Conservation (phyloP, 177 flowering plant species). For the Vitis hybrid region DNA sequence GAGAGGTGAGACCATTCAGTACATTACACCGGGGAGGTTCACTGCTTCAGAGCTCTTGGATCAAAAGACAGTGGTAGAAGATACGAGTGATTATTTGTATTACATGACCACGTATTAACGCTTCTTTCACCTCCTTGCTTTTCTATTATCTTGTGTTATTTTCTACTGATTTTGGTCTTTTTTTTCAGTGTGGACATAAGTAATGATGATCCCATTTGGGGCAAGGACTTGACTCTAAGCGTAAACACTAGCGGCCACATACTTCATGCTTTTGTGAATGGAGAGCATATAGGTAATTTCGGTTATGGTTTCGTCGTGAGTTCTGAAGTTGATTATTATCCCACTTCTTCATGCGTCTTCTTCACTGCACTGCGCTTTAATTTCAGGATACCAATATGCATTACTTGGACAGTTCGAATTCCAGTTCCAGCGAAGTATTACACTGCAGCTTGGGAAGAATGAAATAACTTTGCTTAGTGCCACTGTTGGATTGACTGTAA, state of each 20-base stretch:
- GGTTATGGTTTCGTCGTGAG: too few relatives aligned
- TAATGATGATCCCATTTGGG: slow-evolving; percentile 11
- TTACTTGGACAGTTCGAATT: slow-evolving; percentile 4
- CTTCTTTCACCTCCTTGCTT: neutral
- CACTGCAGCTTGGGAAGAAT: slow-evolving; percentile 20
- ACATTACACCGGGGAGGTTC: neutral
- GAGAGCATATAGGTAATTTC: slow-evolving; percentile 24
- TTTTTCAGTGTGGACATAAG: slow-evolving; percentile 14
- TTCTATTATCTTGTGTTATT: neutral
- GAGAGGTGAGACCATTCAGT: slow-evolving; percentile 15
- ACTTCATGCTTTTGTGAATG: slow-evolving; percentile 35
- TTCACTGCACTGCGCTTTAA: neutral
- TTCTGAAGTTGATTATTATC: too few relatives aligned
- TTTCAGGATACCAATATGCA: slow-evolving; percentile 19
- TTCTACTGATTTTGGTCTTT: neutral
- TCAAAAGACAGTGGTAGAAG: slow-evolving; percentile 28
- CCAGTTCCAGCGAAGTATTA: slow-evolving; percentile 1
- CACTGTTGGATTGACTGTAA: slow-evolving; percentile 29
- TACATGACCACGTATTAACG: slow-evolving; percentile 33
- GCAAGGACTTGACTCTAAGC: slow-evolving; percentile 1
- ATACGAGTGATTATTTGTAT: slow-evolving; percentile 42
- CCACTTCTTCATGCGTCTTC: too few relatives aligned
- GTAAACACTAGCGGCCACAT: slow-evolving; percentile 24
- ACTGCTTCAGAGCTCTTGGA: slow-evolving; percentile 19
- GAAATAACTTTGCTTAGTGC: slow-evolving; percentile 25